Evolutionary conservation across 2,329 filamentous ascomycete genomes (phyloP).

Genomic region (Epichloe gansuensis): DNA sequence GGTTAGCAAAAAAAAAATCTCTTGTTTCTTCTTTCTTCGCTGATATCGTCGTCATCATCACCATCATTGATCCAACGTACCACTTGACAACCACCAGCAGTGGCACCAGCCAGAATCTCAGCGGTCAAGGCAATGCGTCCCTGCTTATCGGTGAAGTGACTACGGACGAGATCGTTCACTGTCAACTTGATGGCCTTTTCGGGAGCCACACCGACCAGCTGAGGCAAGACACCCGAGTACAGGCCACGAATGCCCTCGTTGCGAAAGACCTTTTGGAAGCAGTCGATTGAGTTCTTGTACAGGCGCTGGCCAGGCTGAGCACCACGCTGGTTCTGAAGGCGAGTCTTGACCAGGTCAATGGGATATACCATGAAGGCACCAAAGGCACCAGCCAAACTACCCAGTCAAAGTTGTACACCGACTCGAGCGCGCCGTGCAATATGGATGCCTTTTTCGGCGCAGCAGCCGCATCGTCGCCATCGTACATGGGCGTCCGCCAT

Average conservation of each 20-base stretch:
- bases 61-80: constrained; percentile 41
- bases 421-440: constrained; percentile 50
- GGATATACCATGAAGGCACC: constrained; percentile 99
- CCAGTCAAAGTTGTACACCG: constrained; percentile 83
- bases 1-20: not conserved
- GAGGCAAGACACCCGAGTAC: constrained; percentile 89
- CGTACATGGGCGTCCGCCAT: constrained; percentile 58
- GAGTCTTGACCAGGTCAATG: constrained; percentile 96
- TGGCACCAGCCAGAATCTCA: constrained; percentile 80
- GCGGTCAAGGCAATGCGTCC: constrained; percentile 57
- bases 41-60: not conserved
- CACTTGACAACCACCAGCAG: constrained; percentile 89
- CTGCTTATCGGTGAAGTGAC: constrained; percentile 61
- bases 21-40: not conserved
- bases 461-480: constrained; percentile 31
- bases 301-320: constrained; percentile 71
- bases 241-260: constrained; percentile 85
- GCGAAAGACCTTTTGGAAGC: constrained; percentile 79
- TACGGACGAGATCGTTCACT: constrained; percentile 86
- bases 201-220: constrained; percentile 94
- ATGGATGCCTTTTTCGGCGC: constrained; percentile 24
- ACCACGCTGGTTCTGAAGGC: constrained; percentile 92
- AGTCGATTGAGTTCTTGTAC: constrained; percentile 97
- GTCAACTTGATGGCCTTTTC: constrained; percentile 99
- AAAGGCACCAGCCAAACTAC: constrained; percentile 85